Conservation (phyloP, 257 asterid species). For the Jasminum sambac region DNA sequence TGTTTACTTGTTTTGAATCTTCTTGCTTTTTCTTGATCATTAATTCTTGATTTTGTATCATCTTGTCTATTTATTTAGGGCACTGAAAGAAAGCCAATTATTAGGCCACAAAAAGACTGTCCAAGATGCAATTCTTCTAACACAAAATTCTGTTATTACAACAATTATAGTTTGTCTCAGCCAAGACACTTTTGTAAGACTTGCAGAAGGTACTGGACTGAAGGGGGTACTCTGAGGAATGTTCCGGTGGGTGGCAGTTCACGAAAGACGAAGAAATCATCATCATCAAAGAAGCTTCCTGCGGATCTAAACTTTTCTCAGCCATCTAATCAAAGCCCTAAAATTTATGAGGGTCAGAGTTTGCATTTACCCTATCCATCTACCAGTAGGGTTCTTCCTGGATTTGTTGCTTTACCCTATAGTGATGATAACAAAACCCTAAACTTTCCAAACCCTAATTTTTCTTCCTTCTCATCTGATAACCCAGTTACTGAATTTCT, state of each 20-base stretch:
- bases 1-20: background rate
- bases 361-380: conserved; percentile 41
- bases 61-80: conserved; percentile 33
- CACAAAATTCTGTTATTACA: conserved; percentile 88
- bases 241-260: conserved; percentile 96
- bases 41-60: background rate
- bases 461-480: conserved; percentile 9
- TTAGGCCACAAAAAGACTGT: conserved; percentile 71
- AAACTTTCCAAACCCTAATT: conserved; percentile 35
- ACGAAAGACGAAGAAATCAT: conserved; percentile 60
- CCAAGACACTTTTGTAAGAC: conserved; percentile 90
- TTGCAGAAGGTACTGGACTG: conserved; percentile 89
- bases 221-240: conserved; percentile 72
- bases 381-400: background rate
- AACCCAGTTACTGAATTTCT: conserved; percentile 43
- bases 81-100: conserved; percentile 52
- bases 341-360: conserved; percentile 40
- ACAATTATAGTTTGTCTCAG: conserved; percentile 78
- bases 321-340: conserved; percentile 46
- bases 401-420: conserved; percentile 17
- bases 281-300: conserved; percentile 36
- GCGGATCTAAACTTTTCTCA: conserved; percentile 31
- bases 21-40: background rate
- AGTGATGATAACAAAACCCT: conserved; percentile 8
- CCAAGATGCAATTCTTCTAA: conserved; percentile 81